A percentile compares a stretch with the other conserved stretches of the same genome.
Evolutionary conservation across 148 eudicot species (phyloP).

Genomic region (Rhododendron molle): DNA sequence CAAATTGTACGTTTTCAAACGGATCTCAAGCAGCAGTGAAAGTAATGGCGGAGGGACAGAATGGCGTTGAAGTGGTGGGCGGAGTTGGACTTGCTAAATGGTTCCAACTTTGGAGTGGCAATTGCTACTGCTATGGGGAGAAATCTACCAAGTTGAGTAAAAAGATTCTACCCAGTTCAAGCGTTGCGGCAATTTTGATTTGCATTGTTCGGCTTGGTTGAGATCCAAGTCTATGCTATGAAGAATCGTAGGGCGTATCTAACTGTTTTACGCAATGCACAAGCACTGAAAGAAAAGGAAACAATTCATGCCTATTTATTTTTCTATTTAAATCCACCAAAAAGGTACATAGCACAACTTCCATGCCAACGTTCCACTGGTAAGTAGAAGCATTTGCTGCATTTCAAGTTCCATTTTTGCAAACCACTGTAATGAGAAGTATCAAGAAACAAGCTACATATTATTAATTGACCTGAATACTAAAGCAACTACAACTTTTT

Average conservation of each 20-base stretch:
- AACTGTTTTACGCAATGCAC: not conserved
- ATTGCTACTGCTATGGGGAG: not conserved
- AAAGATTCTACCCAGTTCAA: not conserved
- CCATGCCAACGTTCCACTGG: not conserved
- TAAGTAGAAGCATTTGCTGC: not conserved
- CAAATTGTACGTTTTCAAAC: too few species aligned
- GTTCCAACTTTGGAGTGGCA: not conserved
- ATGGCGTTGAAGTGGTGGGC: not conserved
- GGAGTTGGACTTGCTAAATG: not conserved
- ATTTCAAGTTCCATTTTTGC: not conserved
- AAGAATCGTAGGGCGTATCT: too few species aligned
- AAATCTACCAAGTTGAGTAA: not conserved
- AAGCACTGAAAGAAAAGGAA: not conserved
- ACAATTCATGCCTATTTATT: not conserved
- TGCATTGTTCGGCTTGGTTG: not conserved
- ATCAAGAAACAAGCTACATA: not conserved
- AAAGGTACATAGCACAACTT: not conserved
- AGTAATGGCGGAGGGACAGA: not conserved
- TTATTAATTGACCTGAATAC: not conserved
- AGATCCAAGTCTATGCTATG: not conserved
- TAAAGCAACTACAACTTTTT: not conserved
- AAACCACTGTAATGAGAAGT: not conserved
- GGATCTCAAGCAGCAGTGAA: not conserved
- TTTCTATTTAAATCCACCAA: not conserved
- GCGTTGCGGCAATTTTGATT: too few species aligned